These are phyloP conservation scores for Paraglomus brasilianum DNA, from an alignment of 192 early-diverging fungal species.

Conservation along the genomic window DNA sequence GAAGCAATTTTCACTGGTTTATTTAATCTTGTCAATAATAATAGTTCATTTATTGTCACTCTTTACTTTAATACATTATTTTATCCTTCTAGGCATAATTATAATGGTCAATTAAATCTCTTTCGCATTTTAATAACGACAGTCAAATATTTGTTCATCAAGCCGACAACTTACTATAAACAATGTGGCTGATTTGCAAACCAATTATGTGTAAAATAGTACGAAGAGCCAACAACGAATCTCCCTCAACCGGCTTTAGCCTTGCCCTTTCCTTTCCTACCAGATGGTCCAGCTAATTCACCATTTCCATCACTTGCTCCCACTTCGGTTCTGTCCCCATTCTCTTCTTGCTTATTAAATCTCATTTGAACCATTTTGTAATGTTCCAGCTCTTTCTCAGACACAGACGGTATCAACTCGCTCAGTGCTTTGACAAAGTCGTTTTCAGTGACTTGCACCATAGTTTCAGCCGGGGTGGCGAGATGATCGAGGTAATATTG, in stretches of 20 bases:
- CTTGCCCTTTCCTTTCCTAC: conserved; percentile 12
- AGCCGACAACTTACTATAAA: no score
- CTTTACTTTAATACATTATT: no score
- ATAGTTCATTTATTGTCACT: no score
- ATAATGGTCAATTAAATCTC: no score
- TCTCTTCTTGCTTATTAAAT: conserved; percentile 59
- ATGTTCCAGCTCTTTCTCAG: conserved; percentile 79
- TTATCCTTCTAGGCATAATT: no score
- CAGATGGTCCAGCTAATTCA: background rate
- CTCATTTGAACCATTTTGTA: conserved; percentile 79
- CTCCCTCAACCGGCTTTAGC: conserved; percentile 25
- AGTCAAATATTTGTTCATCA: no score
- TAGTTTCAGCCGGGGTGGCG: conserved; percentile 62
- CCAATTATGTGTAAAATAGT: no score
- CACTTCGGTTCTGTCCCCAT: conserved; percentile 30
- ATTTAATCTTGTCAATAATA: no score
- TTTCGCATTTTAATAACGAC: no score
- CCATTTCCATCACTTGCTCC: conserved; percentile 27
- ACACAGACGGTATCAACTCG: conserved; percentile 89
- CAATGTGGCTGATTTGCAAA: no score
- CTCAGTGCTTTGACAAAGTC: conserved; percentile 85
- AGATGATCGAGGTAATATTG: conserved; percentile 91
- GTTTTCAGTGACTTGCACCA: conserved; percentile 75
- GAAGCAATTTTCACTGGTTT: no score
- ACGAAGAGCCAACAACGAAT: no score